Base-by-base conservation (phyloP, 768 basidiomycete genomes). In the Rhizopogon vesiculosus region DNA sequence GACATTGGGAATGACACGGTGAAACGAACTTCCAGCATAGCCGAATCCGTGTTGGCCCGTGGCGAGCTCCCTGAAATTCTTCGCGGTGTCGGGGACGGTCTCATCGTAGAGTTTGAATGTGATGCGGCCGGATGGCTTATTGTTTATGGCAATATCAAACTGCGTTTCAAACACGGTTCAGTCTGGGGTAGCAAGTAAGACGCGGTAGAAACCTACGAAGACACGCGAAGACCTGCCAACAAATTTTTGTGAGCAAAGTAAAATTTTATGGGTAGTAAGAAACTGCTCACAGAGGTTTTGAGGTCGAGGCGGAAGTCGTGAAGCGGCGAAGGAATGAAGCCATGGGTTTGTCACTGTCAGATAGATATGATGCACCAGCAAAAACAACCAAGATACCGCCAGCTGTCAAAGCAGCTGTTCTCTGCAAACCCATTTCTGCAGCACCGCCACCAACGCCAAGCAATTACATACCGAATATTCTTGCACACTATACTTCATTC, bases 101-200 rank as follows among this genome's bases (percentile, higher is more conserved):
- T 86, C 81, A 70, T 93, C 90, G 72, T 80, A 92, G 42, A 95
- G 81, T 70, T 88, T 84, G 82, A 95, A 91, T 28, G 86, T 78
- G 61, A 95, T 82, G 44, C 87, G 84, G 22, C 89, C 90, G 1
- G 80, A 74, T 3, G 84, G 80, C 45, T 77, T 66, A 15, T 71
- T 70, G 69, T 82, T 78, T 67, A 93, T 86, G 2, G 77, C 70
- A 56, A 89, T 65, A 53, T 88, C 81, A 59, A 89, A 88, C 87
- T 87, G 52, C 18, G 12, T 42, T n/a, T 9, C 19, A 31, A 13
- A 8, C 9, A 45, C 10, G 45, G 51, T 55, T 33, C 52, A 45
- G 39, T n/a, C 25, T n/a, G 33, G 7, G 42, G 12, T 6, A 38
- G 19, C 40, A 45, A 29, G 15, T 13, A 15, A n/a, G n/a, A 40